Conservation (phyloP, 495 filamentous ascomycete species). For the Zalerion maritima region DNA sequence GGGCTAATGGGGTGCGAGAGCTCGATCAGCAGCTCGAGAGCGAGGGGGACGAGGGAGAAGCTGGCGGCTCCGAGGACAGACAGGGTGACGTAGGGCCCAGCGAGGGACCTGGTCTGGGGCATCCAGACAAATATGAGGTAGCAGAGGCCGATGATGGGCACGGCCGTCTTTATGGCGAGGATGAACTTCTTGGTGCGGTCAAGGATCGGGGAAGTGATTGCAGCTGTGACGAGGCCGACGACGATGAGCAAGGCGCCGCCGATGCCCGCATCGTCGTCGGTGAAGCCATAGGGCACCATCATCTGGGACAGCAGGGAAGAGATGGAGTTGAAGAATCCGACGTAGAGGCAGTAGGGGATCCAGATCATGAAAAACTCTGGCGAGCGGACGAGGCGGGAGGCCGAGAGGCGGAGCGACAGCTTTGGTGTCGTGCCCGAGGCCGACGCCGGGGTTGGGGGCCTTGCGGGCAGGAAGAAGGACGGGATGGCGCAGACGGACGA, state of each 20-base stretch:
- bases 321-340: slow-evolving; percentile 84
- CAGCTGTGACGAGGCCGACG: slow-evolving; percentile 64
- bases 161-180: slow-evolving; percentile 53
- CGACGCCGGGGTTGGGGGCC: slow-evolving; percentile 58
- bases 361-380: slow-evolving; percentile 64
- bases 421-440: slow-evolving; percentile 31
- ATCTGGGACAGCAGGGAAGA: slow-evolving; percentile 86
- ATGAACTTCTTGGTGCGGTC: slow-evolving; percentile 75
- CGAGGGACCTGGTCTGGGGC: slow-evolving; percentile 51
- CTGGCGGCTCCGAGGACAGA: slow-evolving; percentile 61
- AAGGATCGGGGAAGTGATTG: slow-evolving; percentile 63
- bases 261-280: slow-evolving; percentile 71
- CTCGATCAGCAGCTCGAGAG: slow-evolving; percentile 75
- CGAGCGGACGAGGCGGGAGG: slow-evolving; percentile 31
- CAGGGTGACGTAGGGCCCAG: slow-evolving; percentile 55
- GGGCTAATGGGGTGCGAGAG: slow-evolving; percentile 78
- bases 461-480: slow-evolving; percentile 70
- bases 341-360: slow-evolving; percentile 66
- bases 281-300: slow-evolving; percentile 67
- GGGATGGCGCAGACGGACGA: slow-evolving; percentile 59
- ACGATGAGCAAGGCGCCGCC: slow-evolving; percentile 84
- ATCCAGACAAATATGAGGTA: slow-evolving; percentile 76
- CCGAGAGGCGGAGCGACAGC: slow-evolving; percentile 34
- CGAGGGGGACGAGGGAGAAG: slow-evolving; percentile 74
- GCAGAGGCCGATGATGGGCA: slow-evolving; percentile 56